Evolutionary conservation across 169 alveolate species (phyloP).

Genomic region (Plasmodium sp.): DNA sequence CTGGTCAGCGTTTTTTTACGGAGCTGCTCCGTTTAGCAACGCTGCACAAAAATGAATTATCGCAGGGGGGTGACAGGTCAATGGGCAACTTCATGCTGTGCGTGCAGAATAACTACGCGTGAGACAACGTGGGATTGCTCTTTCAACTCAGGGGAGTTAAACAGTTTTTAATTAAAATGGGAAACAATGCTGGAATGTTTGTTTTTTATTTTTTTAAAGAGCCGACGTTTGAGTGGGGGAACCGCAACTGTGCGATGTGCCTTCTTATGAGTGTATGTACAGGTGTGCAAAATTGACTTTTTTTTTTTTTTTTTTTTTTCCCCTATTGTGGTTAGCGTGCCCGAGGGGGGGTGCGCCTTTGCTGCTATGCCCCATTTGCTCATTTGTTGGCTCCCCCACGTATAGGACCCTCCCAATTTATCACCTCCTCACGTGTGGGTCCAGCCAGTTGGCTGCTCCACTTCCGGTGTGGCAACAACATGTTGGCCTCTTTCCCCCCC

Average conservation of each 20-base stretch:
- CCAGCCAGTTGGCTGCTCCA: neutral
- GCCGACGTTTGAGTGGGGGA: neutral
- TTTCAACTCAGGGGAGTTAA: neutral
- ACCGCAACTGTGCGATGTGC: neutral
- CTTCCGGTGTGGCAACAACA: neutral
- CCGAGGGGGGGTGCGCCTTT: neutral
- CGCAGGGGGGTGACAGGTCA: neutral
- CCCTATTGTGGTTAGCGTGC: neutral
- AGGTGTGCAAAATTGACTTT: neutral
- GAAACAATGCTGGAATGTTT: neutral
- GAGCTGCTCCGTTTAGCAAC: neutral
- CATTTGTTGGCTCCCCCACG: neutral
- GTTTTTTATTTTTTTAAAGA: neutral
- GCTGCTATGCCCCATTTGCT: neutral
- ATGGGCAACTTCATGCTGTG: neutral
- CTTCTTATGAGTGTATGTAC: neutral
- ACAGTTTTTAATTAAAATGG: neutral
- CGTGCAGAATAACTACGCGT: neutral
- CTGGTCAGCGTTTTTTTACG: neutral
- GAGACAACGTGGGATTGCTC: neutral
- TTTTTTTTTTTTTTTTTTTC: conserved; percentile 1
- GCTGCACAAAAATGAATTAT: neutral
- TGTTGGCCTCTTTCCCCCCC: neutral
- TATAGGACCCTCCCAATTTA: neutral
- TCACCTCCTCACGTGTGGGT: neutral